Conservation (phyloP, 306 rosid species). For the Corylus heterophylla region DNA sequence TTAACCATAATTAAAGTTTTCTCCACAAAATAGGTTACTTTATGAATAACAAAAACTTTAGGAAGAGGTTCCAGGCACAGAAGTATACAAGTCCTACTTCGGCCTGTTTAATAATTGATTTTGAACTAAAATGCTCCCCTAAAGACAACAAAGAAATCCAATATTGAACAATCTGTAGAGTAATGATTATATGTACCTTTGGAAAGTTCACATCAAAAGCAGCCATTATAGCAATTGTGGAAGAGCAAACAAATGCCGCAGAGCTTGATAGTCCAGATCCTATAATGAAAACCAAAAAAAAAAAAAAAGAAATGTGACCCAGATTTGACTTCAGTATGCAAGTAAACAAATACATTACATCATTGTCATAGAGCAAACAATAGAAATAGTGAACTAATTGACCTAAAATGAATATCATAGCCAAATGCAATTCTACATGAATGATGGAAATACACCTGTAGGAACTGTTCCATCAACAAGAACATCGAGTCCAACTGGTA, state of each 20-base stretch:
- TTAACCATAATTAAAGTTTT: neutral
- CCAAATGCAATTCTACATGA: neutral
- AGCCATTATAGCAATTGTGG: slow-evolving; percentile 96
- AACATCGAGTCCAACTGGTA: slow-evolving; percentile 84
- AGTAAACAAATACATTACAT: neutral
- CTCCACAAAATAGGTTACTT: neutral
- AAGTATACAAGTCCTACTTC: neutral
- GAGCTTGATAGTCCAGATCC: slow-evolving; percentile 98
- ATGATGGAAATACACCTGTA: slow-evolving; percentile 53
- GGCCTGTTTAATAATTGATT: neutral
- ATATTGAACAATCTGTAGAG: neutral
- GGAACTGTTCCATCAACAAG: slow-evolving; percentile 93
- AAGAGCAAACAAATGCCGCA: slow-evolving; percentile 95
- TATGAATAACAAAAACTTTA: neutral
- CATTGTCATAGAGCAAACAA: neutral
- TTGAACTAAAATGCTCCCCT: neutral
- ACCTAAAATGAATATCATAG: neutral
- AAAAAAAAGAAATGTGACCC: neutral
- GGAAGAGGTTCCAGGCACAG: neutral
- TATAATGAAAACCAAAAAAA: slow-evolving; percentile 22
- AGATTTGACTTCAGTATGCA: neutral
- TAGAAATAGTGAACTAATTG: neutral
- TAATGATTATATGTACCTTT: slow-evolving; percentile 48
- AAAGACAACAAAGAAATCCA: slow-evolving; percentile 6
- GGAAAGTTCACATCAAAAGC: slow-evolving; percentile 78